These are phyloP conservation scores for Bimuria novae-zelandiae DNA, from an alignment of 2,329 filamentous ascomycete genomes.

Conservation along the genomic window DNA sequence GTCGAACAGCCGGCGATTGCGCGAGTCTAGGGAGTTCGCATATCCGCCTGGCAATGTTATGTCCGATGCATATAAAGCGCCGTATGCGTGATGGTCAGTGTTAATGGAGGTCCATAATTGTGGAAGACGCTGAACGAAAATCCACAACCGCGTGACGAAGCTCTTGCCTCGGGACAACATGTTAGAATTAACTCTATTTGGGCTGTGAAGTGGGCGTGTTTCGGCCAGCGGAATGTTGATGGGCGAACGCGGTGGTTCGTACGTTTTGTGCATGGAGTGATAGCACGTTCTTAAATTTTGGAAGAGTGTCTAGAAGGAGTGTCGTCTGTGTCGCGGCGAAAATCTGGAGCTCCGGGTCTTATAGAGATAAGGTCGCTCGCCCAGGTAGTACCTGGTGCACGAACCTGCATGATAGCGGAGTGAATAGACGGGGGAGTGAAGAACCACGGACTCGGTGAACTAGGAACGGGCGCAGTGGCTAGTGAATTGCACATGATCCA, in stretches of 20 bases:
- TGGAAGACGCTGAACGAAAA: neutral
- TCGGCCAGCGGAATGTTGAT: neutral
- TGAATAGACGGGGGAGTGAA: neutral
- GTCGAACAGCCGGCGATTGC: constrained; percentile 11
- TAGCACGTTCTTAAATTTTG: neutral
- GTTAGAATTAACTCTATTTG: no score
- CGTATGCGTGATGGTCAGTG: neutral
- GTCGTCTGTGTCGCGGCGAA: neutral
- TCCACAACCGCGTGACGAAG: no score
- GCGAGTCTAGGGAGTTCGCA: neutral
- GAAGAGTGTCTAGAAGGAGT: neutral
- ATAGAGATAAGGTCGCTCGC: neutral
- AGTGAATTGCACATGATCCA: neutral
- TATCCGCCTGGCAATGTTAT: neutral
- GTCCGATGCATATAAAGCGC: neutral
- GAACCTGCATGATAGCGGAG: neutral
- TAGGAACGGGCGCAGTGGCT: neutral
- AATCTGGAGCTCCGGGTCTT: neutral
- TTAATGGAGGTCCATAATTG: neutral
- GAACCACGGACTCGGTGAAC: neutral
- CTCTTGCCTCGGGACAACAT: neutral
- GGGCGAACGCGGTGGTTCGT: neutral
- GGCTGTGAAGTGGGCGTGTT: neutral
- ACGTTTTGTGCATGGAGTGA: neutral
- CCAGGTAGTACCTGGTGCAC: neutral